phyloP scores from a whole-genome alignment of 768 basidiomycete genomes.

The Trametes gibbosa region DNA sequence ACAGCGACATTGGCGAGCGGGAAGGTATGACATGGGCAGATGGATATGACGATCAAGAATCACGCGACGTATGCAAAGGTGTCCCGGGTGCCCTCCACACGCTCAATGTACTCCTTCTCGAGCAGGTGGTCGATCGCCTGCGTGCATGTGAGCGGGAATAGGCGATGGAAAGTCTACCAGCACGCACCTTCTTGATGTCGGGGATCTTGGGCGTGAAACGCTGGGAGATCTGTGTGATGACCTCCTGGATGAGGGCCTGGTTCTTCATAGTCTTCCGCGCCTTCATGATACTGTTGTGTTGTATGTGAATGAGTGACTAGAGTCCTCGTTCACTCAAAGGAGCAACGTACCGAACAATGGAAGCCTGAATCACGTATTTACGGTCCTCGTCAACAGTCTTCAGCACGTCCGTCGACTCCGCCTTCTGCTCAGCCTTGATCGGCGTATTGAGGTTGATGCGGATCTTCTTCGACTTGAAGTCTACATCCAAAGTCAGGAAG shows the following conservation, averaged over 20 bases:
- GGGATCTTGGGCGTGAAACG: slow-evolving; percentile 92
- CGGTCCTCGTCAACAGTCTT: slow-evolving; percentile 97
- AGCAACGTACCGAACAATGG: slow-evolving; percentile 68
- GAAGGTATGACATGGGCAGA: background rate
- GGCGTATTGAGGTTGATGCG: slow-evolving; percentile 88
- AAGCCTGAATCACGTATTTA: slow-evolving; percentile 94
- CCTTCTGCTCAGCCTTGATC: slow-evolving; percentile 93
- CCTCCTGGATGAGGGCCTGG: slow-evolving; percentile 84
- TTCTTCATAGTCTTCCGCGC: slow-evolving; percentile 95
- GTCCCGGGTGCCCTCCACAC: slow-evolving; percentile 88
- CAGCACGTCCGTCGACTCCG: slow-evolving; percentile 83
- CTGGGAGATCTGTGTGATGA: slow-evolving; percentile 83
- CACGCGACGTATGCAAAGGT: slow-evolving; percentile 79
- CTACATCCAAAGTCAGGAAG: slow-evolving; percentile 36
- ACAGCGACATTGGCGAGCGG: background rate
- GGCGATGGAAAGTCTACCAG: background rate
- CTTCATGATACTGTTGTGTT: slow-evolving; percentile 79
- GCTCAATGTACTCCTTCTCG: slow-evolving; percentile 97
- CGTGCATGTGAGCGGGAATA: background rate
- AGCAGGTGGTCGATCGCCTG: slow-evolving; percentile 88
- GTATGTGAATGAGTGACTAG: too few species aligned
- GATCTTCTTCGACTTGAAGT: slow-evolving; percentile 92
- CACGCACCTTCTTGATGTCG: slow-evolving; percentile 87
- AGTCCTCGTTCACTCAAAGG: slow-evolving; percentile 13
- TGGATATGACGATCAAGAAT: slow-evolving; percentile 10